Evolutionary conservation across 2,329 filamentous ascomycete species (phyloP).

Genomic region (Venturia aucupariae): DNA sequence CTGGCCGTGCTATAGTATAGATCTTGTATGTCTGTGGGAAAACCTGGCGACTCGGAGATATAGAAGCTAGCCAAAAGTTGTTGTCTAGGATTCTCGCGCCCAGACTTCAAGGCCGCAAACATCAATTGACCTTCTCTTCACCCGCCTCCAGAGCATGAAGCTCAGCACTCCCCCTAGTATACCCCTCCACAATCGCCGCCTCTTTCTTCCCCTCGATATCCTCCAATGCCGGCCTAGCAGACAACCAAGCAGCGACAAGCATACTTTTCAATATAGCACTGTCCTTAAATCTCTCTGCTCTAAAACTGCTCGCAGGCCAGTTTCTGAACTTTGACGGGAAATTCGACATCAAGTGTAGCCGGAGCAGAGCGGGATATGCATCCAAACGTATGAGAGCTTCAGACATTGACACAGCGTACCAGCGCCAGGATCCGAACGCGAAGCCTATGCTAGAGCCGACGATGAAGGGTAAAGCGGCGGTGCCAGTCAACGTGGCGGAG

Average conservation of each 20-base stretch:
- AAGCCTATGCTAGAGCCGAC: background rate
- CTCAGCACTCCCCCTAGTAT: background rate
- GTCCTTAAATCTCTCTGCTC: background rate
- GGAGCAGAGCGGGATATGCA: background rate
- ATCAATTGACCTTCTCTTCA: background rate
- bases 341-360: background rate
- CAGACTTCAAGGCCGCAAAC: background rate
- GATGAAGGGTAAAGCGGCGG: background rate
- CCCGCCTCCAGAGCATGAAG: background rate
- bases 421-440: background rate
- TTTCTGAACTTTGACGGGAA: background rate
- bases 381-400: constrained; percentile 4
- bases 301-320: background rate
- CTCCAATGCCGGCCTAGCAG: background rate
- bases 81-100: background rate
- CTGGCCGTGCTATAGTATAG: too few species aligned
- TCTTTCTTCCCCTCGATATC: constrained; percentile 6
- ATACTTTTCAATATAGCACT: background rate
- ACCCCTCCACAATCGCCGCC: background rate
- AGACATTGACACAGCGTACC: background rate
- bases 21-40: too few species aligned
- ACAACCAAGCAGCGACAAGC: constrained; percentile 4
- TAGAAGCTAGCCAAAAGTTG: background rate
- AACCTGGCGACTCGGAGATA: too few species aligned
- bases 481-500: background rate